Percentiles rank a stretch among this genome's conserved stretches.
phyloP scores from a whole-genome alignment of 192 early-diverging fungal genomes.

The Haplosporangium gracile region DNA sequence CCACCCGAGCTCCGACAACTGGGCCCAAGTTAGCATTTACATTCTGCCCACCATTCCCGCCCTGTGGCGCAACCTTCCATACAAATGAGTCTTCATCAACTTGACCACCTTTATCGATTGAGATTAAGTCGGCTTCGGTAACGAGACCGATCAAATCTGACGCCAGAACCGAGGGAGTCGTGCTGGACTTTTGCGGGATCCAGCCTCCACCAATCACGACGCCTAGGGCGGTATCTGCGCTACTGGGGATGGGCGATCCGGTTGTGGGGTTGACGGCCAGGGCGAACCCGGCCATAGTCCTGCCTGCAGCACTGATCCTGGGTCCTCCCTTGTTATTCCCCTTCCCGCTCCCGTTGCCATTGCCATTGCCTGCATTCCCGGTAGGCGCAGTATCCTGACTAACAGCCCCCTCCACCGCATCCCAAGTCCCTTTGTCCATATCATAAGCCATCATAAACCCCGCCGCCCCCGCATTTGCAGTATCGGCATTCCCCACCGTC shows the following conservation, averaged over 20 bases:
- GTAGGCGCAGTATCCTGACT: conserved; percentile 14
- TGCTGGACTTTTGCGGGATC: conserved; percentile 15
- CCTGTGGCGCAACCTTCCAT: conserved; percentile 18
- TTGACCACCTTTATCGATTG: background rate
- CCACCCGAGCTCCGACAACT: conserved; percentile 25
- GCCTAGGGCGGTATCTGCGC: background rate
- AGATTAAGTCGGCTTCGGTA: conserved; percentile 25
- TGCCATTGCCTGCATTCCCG: background rate
- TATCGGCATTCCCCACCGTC: conserved; percentile 41
- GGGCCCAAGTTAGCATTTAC: conserved; percentile 29
- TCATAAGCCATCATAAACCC: conserved; percentile 47
- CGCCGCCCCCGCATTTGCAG: conserved; percentile 1
- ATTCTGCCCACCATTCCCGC: conserved; percentile 25
- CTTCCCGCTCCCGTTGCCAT: background rate
- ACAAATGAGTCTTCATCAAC: background rate
- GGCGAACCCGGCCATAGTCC: conserved; percentile 33
- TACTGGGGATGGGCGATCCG: background rate
- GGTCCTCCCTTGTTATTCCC: background rate
- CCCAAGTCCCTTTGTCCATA: conserved; percentile 41
- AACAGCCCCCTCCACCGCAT: conserved; percentile 16
- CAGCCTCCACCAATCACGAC: conserved; percentile 50
- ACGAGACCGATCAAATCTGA: conserved; percentile 23
- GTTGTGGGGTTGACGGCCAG: conserved; percentile 4
- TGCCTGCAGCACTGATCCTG: conserved; percentile 21
- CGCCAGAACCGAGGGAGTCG: conserved; percentile 14